Evolutionary conservation across 1,139 yeast genomes (phyloP), one percentile per base, ranked within the genome.

Genomic region (Saccharomyces hybrid): DNA sequence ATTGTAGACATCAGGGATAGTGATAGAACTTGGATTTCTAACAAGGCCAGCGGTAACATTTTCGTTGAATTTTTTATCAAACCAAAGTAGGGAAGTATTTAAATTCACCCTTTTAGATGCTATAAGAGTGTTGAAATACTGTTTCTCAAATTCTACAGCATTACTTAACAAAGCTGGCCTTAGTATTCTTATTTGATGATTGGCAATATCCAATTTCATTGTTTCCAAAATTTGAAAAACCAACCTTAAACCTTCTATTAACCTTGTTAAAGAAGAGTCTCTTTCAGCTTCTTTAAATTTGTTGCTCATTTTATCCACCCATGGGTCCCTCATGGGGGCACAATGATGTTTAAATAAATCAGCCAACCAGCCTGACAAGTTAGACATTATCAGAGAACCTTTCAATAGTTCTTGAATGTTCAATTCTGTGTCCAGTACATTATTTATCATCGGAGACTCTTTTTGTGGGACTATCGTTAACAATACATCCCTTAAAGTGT

Each of bases 131-230:
- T 78, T 79, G 70, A 88, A 89, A 71, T 89, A 89, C 69, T 88
- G 96, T 63, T 84, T 85, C 72, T 91, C 98, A 66, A 91, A 88
- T 61, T 88, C 93, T n/a, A 88, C 86, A 1, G 97, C 95, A 31
- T 95, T 87, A 64, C 89, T 93, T 58, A 90, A 82, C 51, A 91
- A 76, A 13, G 88, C 86, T 1, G 96, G 96, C 64, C 97, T 79
- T 56, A 90, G 75, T 28, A 89, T 82, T 63, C 96, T 78, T 55
- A 91, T 88, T 71, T 90, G 97, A 70, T 91, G 97, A 71, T 91
- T 91, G 20, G 97, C 97, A 54, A 90, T 95, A 67, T 91, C 97
- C 61, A 91, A 77, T 70, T 91, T 91, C 96, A 91, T 90, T n/a
- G 96, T 95, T 70, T 90, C 97, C 61, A 91, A 75, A 57, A 91